Percentiles rank a stretch among this genome's conserved stretches.
Evolutionary conservation across 352 stramenopile genomes (phyloP).

Genomic region (Discostella stelligera): DNA sequence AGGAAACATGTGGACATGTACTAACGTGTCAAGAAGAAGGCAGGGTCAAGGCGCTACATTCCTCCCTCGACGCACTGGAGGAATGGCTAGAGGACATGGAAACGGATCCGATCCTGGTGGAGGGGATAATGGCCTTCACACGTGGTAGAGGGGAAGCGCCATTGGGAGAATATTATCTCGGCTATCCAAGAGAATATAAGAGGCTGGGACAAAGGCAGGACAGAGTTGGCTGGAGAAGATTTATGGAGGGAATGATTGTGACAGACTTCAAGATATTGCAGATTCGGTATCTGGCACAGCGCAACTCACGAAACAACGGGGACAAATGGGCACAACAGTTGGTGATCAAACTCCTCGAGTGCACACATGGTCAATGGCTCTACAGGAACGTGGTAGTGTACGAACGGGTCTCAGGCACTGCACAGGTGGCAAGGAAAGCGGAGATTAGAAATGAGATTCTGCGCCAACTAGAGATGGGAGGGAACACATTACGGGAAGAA

Average conservation of each 20-base stretch:
- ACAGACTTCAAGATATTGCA: background rate
- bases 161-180: background rate
- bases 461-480: slow-evolving; percentile 6
- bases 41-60: background rate
- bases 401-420: slow-evolving; percentile 3
- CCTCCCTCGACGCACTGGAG: slow-evolving; percentile 8
- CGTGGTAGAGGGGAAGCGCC: background rate
- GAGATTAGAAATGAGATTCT: slow-evolving; percentile 9
- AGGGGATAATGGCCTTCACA: background rate
- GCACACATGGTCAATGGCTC: slow-evolving; percentile 18
- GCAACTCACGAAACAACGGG: background rate
- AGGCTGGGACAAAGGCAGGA: no score
- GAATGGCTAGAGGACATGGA: no score
- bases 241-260: no score
- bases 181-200: no score
- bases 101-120: background rate
- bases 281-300: no score
- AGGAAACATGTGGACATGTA: slow-evolving; percentile 14
- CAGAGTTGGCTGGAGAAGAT: no score
- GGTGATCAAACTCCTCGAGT: slow-evolving; percentile 5
- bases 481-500: background rate
- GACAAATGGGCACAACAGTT: background rate
- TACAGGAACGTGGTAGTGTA: slow-evolving; percentile 16
- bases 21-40: slow-evolving; percentile 11
- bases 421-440: background rate